These are phyloP conservation scores for Penicillium olsonii DNA, from an alignment of 2,329 filamentous ascomycete species.

Conservation along the genomic window DNA sequence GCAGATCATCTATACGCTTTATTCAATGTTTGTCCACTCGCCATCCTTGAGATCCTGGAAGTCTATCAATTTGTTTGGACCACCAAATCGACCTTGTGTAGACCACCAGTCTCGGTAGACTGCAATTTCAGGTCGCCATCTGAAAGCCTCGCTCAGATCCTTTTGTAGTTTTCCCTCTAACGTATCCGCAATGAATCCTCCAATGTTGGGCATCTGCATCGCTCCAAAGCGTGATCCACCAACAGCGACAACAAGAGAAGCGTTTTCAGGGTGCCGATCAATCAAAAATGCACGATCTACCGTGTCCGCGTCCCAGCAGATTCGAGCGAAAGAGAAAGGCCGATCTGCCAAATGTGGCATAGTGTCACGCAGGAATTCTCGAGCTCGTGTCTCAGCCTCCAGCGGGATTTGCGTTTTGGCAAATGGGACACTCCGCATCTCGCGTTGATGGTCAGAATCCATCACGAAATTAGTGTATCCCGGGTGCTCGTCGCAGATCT, in stretches of 20 bases:
- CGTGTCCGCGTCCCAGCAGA: slow-evolving; percentile 62
- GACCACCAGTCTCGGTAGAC: slow-evolving; percentile 49
- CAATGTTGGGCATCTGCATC: slow-evolving; percentile 55
- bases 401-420: slow-evolving; percentile 47
- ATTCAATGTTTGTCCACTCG: slow-evolving; percentile 40
- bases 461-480: slow-evolving; percentile 55
- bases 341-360: slow-evolving; percentile 56
- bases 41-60: slow-evolving; percentile 41
- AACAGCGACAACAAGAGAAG: slow-evolving; percentile 49
- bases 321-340: slow-evolving; percentile 52
- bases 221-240: slow-evolving; percentile 57
- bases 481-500: slow-evolving; percentile 55
- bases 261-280: slow-evolving; percentile 48
- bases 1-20: not conserved
- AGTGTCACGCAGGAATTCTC: slow-evolving; percentile 52
- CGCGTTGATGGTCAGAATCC: slow-evolving; percentile 23
- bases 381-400: slow-evolving; percentile 50
- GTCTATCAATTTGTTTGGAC: slow-evolving; percentile 51
- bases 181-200: slow-evolving; percentile 52
- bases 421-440: slow-evolving; percentile 43
- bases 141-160: slow-evolving; percentile 45
- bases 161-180: slow-evolving; percentile 49
- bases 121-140: slow-evolving; percentile 56
- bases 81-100: slow-evolving; percentile 53
- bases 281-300: slow-evolving; percentile 57